phyloP scores from a whole-genome alignment of 1,284 basidiomycete species.

The Sporisorium sorghi region DNA sequence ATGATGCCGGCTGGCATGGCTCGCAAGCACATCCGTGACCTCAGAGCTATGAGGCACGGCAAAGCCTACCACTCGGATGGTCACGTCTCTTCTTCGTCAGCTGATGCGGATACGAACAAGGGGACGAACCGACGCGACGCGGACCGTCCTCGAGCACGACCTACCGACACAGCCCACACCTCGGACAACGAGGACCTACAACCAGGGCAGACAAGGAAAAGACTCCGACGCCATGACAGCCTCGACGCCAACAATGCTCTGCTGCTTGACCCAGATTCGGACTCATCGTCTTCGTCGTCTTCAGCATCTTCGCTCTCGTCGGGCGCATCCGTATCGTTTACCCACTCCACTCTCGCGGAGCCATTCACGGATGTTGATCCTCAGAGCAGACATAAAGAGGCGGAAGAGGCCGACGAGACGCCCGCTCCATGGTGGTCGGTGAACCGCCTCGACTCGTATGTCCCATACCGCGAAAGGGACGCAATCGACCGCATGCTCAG shows the following conservation, averaged over 20 bases:
- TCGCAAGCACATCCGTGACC: slow-evolving; percentile 63
- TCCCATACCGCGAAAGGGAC: slow-evolving; percentile 41
- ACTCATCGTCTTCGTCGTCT: slow-evolving; percentile 36
- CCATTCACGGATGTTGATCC: background rate
- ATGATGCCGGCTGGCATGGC: slow-evolving; percentile 68
- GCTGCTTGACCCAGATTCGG: slow-evolving; percentile 46
- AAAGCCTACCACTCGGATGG: slow-evolving; percentile 62
- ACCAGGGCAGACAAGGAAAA: slow-evolving; percentile 54
- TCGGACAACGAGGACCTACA: slow-evolving; percentile 31
- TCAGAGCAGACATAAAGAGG: slow-evolving; percentile 6
- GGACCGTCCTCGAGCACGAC: background rate
- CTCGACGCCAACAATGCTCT: slow-evolving; percentile 29
- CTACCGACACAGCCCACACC: background rate
- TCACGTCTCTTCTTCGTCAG: slow-evolving; percentile 42
- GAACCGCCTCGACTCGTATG: slow-evolving; percentile 21
- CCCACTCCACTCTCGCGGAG: background rate
- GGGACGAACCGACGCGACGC: background rate
- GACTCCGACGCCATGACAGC: slow-evolving; percentile 41
- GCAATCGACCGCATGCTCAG: slow-evolving; percentile 64
- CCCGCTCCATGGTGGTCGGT: slow-evolving; percentile 43
- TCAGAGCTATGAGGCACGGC: slow-evolving; percentile 65
- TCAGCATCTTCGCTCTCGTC: slow-evolving; percentile 21
- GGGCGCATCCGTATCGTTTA: slow-evolving; percentile 8
- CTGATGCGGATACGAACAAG: slow-evolving; percentile 6
- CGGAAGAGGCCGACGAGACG: slow-evolving; percentile 23